Percentiles rank a stretch among this genome's conserved stretches.
Conservation (phyloP, 371 early-diverging fungal genomes). For the Mucor indicus region DNA sequence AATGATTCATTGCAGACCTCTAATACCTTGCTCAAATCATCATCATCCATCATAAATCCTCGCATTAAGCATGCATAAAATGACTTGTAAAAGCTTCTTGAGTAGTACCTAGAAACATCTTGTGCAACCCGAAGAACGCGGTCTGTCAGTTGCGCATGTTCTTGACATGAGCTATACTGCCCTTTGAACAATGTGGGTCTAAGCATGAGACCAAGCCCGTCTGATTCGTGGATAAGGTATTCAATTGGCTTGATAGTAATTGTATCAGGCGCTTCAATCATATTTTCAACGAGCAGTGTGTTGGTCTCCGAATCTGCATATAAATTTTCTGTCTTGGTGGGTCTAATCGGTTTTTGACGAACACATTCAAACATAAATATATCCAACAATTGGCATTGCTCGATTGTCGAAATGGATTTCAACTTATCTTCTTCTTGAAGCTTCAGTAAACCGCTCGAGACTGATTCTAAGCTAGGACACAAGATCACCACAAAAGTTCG, state of each 20-base stretch:
- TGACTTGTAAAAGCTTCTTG: conserved; percentile 60
- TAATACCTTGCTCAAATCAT: conserved; percentile 57
- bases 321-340: conserved; percentile 18
- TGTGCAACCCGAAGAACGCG: conserved; percentile 34
- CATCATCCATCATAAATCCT: conserved; percentile 48
- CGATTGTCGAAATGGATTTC: neutral
- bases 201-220: conserved; percentile 34
- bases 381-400: conserved; percentile 18
- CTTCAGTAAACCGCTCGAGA: conserved; percentile 38
- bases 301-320: conserved; percentile 6
- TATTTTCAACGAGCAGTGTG: conserved; percentile 1
- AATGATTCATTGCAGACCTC: conserved; percentile 57
- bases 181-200: conserved; percentile 37
- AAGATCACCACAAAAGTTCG: conserved; percentile 65
- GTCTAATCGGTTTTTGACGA: conserved; percentile 51
- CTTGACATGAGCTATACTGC: conserved; percentile 18
- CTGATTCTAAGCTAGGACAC: conserved; percentile 52
- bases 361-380: conserved; percentile 60
- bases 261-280: conserved; percentile 4
- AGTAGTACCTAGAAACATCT: conserved; percentile 40
- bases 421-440: conserved; percentile 5
- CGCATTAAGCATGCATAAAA: conserved; percentile 63
- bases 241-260: conserved; percentile 23
- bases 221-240: conserved; percentile 35
- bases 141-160: conserved; percentile 25